Evolutionary conservation across 2,329 filamentous ascomycete species (phyloP).

Genomic region (Ophiosphaerella narmari): DNA sequence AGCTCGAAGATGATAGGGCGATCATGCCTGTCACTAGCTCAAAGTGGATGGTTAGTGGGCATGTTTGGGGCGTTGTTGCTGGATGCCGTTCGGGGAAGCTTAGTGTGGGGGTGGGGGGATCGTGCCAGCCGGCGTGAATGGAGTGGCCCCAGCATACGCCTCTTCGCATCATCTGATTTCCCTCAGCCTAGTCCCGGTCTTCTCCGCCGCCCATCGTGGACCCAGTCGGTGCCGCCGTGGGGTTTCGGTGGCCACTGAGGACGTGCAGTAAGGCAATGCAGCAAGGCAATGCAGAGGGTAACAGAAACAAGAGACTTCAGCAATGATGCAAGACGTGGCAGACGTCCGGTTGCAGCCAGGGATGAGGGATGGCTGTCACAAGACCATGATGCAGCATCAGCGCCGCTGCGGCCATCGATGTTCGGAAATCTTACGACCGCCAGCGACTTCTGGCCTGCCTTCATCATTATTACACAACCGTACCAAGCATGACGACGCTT

Average conservation of each 20-base stretch:
- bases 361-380: conserved; percentile 24
- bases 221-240: conserved; percentile 28
- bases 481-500: conserved; percentile 12
- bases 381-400: conserved; percentile 31
- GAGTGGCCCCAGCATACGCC: conserved; percentile 19
- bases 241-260: conserved; percentile 13
- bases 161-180: conserved; percentile 46
- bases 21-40: conserved; percentile 37
- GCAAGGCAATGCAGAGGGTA: conserved; percentile 28
- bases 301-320: conserved; percentile 17
- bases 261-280: conserved; percentile 26
- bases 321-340: conserved; percentile 43
- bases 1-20: conserved; percentile 34
- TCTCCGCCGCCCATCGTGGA: conserved; percentile 31
- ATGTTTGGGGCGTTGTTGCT: conserved; percentile 36
- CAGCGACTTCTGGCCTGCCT: conserved; percentile 3
- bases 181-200: conserved; percentile 18
- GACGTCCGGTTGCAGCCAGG: conserved; percentile 11
- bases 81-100: conserved; percentile 33
- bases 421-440: conserved; percentile 9
- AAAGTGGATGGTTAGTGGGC: conserved; percentile 39
- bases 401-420: conserved; percentile 20
- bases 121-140: conserved; percentile 21
- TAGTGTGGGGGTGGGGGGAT: conserved; percentile 47
- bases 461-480: conserved; percentile 16